Conservation (phyloP, 768 basidiomycete species). For the Gloeopeniophorella convolvens region DNA sequence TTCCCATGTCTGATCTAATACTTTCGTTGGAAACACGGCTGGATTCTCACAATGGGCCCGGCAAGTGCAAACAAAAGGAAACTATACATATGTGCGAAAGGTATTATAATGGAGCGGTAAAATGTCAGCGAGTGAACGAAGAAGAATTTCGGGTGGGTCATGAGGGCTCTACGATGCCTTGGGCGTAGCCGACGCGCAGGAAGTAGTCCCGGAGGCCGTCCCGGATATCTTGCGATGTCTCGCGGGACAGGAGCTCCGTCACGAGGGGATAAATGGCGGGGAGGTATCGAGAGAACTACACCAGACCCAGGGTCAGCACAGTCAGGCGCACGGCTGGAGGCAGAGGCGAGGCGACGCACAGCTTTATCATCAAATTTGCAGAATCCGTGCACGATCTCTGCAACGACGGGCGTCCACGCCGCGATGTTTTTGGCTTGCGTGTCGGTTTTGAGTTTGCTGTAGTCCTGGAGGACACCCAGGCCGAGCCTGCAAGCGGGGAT, state of each 20-base stretch:
- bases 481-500: conserved; percentile 53
- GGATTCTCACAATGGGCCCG: no score
- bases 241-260: conserved; percentile 77
- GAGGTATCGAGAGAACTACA: conserved; percentile 80
- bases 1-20: no score
- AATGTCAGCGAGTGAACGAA: not conserved
- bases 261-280: conserved; percentile 87
- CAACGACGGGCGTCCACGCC: conserved; percentile 99
- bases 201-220: conserved; percentile 75
- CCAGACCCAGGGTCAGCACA: not conserved
- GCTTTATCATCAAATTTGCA: conserved; percentile 85
- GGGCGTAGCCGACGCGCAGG: conserved; percentile 65
- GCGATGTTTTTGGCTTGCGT: conserved; percentile 91
- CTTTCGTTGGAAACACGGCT: no score
- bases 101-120: conserved; percentile 6
- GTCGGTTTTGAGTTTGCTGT: conserved; percentile 81
- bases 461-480: conserved; percentile 84
- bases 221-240: conserved; percentile 78
- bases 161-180: conserved; percentile 61
- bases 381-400: conserved; percentile 88
- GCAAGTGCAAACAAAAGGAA: no score
- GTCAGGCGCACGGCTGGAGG: not conserved
- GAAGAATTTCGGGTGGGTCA: conserved; percentile 10
- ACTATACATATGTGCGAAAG: no score
- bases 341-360: conserved; percentile 42